Conservation (phyloP, 2,329 filamentous ascomycete species). For the Fusarium humuli region DNA sequence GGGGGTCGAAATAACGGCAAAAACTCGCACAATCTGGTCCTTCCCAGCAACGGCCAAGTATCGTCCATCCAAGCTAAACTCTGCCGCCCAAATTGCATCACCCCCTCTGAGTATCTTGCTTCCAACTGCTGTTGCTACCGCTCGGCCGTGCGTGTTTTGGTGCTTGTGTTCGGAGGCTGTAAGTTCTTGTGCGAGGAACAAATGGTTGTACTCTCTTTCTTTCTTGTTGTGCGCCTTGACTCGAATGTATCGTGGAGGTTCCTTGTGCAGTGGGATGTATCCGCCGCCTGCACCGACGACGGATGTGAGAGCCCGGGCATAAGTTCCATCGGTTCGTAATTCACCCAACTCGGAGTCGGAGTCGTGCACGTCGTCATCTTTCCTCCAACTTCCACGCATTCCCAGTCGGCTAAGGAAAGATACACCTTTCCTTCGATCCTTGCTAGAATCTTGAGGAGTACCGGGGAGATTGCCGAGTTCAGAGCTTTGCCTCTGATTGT, state of each 20-base stretch:
- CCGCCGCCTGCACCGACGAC: slow-evolving; percentile 74
- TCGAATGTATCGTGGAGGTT: slow-evolving; percentile 91
- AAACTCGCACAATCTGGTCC: slow-evolving; percentile 86
- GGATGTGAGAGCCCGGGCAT: slow-evolving; percentile 84
- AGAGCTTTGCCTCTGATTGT: slow-evolving; percentile 53
- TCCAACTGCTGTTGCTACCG: slow-evolving; percentile 53
- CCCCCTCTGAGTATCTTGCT: slow-evolving; percentile 58
- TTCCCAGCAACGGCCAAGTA: slow-evolving; percentile 94
- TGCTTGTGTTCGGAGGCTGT: slow-evolving; percentile 63
- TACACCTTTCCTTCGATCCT: slow-evolving; percentile 82
- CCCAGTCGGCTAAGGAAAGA: slow-evolving; percentile 88
- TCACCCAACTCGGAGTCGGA: slow-evolving; percentile 78
- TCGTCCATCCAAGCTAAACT: slow-evolving; percentile 91
- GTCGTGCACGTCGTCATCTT: slow-evolving; percentile 68
- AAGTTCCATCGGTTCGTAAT: slow-evolving; percentile 79
- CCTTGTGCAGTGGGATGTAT: slow-evolving; percentile 87
- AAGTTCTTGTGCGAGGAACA: slow-evolving; percentile 95
- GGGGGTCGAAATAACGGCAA: slow-evolving; percentile 84
- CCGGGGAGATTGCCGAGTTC: slow-evolving; percentile 56
- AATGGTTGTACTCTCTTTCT: slow-evolving; percentile 80
- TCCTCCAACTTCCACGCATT: slow-evolving; percentile 81
- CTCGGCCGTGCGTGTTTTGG: slow-evolving; percentile 46
- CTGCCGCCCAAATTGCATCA: slow-evolving; percentile 88
- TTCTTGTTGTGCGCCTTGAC: slow-evolving; percentile 86
- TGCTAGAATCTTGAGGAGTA: slow-evolving; percentile 59